Evolutionary conservation across 1,139 yeast species (phyloP).

Genomic region (Magnusiomyces tetraspermus): DNA sequence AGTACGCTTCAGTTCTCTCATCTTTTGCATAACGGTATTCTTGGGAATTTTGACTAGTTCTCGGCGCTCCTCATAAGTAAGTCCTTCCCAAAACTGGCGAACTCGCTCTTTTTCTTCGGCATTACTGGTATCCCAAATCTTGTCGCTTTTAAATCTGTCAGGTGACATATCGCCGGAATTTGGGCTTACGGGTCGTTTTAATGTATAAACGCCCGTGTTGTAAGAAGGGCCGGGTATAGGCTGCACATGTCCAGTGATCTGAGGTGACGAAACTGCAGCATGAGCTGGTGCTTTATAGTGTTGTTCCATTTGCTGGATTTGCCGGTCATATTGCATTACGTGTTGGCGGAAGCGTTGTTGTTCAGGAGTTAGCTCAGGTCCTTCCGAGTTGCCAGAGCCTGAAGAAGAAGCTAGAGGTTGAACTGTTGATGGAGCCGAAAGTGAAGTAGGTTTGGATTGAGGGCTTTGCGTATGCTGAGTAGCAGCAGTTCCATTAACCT

Average conservation of each 20-base stretch:
- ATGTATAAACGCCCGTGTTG: too few relatives aligned
- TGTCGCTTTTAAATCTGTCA: slow-evolving; percentile 23
- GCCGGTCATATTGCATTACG: slow-evolving; percentile 7
- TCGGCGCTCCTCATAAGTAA: slow-evolving; percentile 52
- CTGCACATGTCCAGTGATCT: neutral
- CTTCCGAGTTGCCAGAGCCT: slow-evolving; percentile 10
- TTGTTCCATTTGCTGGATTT: slow-evolving; percentile 11
- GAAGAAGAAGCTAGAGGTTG: slow-evolving; percentile 11
- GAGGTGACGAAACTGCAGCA: neutral
- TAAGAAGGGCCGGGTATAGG: too few relatives aligned
- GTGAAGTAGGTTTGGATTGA: too few relatives aligned
- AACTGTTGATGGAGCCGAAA: too few relatives aligned
- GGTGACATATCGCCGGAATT: neutral
- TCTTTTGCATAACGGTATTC: slow-evolving; percentile 55
- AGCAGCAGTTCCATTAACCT: neutral
- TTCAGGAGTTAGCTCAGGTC: slow-evolving; percentile 1
- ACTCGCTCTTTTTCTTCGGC: slow-evolving; percentile 53
- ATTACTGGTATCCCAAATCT: slow-evolving; percentile 51
- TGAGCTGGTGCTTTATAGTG: neutral
- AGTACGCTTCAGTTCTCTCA: slow-evolving; percentile 48
- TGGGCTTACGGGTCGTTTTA: too few relatives aligned
- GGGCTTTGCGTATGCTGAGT: neutral
- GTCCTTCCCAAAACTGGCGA: slow-evolving; percentile 60
- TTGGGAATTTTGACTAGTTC: slow-evolving; percentile 60
- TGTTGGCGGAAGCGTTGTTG: slow-evolving; percentile 14